A percentile compares a stretch with the other conserved stretches of the same genome.
Conservation (phyloP, 2,329 filamentous ascomycete genomes). For the Coleophoma cylindrospora region DNA sequence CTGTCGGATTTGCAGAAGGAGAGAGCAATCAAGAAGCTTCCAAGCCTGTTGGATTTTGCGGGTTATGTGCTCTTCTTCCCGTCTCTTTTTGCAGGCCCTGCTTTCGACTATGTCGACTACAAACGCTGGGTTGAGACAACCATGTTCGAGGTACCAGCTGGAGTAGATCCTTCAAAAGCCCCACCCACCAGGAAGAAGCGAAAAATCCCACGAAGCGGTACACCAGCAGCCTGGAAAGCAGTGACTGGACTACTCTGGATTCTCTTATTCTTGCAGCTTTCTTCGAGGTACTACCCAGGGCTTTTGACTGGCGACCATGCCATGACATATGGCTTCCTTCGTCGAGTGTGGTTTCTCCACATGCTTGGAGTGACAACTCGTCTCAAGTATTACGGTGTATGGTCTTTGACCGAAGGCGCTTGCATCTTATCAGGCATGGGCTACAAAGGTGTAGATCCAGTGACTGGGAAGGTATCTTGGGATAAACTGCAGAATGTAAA, state of each 20-base stretch:
- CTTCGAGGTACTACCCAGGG: constrained; percentile 57
- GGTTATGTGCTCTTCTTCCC: constrained; percentile 97
- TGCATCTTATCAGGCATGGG: constrained; percentile 92
- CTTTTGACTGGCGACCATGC: constrained; percentile 63
- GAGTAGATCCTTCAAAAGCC: constrained; percentile 78
- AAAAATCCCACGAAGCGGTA: constrained; percentile 86
- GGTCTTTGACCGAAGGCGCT: constrained; percentile 86
- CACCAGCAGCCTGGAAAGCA: constrained; percentile 76
- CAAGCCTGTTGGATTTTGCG: constrained; percentile 71
- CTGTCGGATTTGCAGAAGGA: constrained; percentile 87
- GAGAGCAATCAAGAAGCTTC: constrained; percentile 70
- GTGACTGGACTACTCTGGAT: constrained; percentile 74
- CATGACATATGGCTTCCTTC: constrained; percentile 61
- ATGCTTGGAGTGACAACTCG: constrained; percentile 78
- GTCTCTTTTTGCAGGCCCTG: constrained; percentile 79
- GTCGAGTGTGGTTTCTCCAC: constrained; percentile 74
- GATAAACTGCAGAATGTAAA: constrained; percentile 87
- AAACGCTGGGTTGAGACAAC: constrained; percentile 85
- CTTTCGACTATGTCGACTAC: constrained; percentile 94
- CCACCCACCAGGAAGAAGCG: constrained; percentile 84
- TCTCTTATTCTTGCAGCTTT: constrained; percentile 68
- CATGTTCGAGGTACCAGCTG: constrained; percentile 84
- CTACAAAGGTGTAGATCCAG: constrained; percentile 86
- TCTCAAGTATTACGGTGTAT: constrained; percentile 95
- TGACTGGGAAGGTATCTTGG: constrained; percentile 83